Conservation (phyloP, 495 filamentous ascomycete species). For the Ascodesmis nigricans region DNA sequence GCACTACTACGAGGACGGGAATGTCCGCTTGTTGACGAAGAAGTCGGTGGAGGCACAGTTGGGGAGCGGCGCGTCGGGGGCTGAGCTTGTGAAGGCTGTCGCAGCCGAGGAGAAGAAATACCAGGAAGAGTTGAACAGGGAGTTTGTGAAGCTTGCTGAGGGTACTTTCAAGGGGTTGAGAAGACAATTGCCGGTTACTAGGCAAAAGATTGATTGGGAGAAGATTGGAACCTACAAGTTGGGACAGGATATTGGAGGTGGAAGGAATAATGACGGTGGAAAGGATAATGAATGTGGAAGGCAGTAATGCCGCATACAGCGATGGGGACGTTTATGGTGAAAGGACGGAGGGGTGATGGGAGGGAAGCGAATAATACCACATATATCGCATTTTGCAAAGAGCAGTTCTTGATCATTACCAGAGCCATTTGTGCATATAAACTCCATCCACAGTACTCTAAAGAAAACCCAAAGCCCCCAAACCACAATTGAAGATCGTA, state of each 20-base stretch:
- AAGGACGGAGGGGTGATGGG: neutral
- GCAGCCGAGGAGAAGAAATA: slow-evolving; percentile 67
- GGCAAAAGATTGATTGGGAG: slow-evolving; percentile 99
- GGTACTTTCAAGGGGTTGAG: slow-evolving; percentile 84
- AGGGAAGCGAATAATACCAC: neutral
- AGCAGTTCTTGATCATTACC: too few species aligned
- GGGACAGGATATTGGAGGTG: slow-evolving; percentile 51
- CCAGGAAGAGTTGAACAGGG: slow-evolving; percentile 84
- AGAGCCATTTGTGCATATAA: too few species aligned
- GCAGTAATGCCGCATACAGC: too few species aligned
- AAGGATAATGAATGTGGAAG: too few species aligned
- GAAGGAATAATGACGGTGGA: too few species aligned
- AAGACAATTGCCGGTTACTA: slow-evolving; percentile 81
- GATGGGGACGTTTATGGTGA: too few species aligned
- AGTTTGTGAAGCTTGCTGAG: slow-evolving; percentile 71
- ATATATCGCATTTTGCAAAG: neutral
- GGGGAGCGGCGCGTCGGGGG: slow-evolving; percentile 34
- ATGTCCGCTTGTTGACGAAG: slow-evolving; percentile 70
- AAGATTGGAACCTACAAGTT: slow-evolving; percentile 89
- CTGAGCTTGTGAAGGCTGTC: slow-evolving; percentile 50
- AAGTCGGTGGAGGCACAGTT: slow-evolving; percentile 47
- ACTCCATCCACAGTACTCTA: too few species aligned
- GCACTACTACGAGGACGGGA: slow-evolving; percentile 99
- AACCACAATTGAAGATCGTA: too few species aligned
- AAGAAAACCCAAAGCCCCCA: too few species aligned